Percentiles rank a stretch among this genome's conserved stretches.
phyloP scores from a whole-genome alignment of 2,329 filamentous ascomycete species.

The Cercospora zeae-maydis region DNA sequence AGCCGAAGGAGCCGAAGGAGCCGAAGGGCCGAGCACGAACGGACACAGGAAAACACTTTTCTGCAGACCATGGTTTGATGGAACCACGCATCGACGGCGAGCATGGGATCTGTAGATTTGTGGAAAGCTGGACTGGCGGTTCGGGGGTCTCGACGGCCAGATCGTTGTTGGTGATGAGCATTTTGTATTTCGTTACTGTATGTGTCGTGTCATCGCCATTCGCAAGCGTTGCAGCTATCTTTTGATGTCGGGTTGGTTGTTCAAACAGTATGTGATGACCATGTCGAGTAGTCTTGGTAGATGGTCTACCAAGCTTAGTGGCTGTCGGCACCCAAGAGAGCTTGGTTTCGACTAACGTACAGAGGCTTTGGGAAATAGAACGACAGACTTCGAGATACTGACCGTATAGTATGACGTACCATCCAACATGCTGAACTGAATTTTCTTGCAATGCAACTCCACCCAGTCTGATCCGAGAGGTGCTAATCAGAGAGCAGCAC shows the following conservation, averaged over 20 bases:
- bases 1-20: background rate
- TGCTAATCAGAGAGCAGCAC: too few relatives aligned
- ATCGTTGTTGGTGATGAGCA: background rate
- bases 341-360: constrained; percentile 7
- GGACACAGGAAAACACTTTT: background rate
- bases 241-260: too few relatives aligned
- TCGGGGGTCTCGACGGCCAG: background rate
- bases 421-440: too few relatives aligned
- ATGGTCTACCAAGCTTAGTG: constrained; percentile 9
- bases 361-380: background rate
- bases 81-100: background rate
- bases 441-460: too few relatives aligned
- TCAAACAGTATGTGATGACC: too few relatives aligned
- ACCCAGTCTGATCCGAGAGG: too few relatives aligned
- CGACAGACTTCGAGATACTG: background rate
- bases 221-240: background rate
- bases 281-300: background rate
- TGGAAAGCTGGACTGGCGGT: background rate
- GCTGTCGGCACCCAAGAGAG: constrained; percentile 3
- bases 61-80: constrained; percentile 2
- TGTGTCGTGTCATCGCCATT: background rate
- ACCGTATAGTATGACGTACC: background rate
- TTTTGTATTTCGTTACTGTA: background rate
- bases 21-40: background rate
- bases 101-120: background rate